These are phyloP conservation scores for Tagetes erecta DNA, from an alignment of 129 eudicot genomes.

Conservation along the genomic window DNA sequence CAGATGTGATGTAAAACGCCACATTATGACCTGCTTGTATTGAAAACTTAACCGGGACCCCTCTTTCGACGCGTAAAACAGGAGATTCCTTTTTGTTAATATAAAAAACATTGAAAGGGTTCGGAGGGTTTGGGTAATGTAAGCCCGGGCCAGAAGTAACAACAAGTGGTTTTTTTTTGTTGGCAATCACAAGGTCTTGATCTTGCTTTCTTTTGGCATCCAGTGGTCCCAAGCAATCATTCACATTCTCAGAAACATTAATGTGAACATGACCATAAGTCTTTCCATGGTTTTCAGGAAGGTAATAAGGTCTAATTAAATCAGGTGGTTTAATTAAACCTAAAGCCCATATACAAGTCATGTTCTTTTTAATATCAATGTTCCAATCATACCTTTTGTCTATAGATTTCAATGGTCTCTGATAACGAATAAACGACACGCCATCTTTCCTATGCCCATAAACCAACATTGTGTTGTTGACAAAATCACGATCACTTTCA, in stretches of 20 bases:
- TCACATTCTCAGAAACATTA: conserved; percentile 62
- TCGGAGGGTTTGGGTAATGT: conserved; percentile 92
- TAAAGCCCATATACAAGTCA: conserved; percentile 92
- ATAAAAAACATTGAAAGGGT: conserved; percentile 81
- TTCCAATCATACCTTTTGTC: conserved; percentile 68
- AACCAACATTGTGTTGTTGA: conserved; percentile 62
- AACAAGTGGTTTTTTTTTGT: conserved; percentile 67
- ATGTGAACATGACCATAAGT: conserved; percentile 64
- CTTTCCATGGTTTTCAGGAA: conserved; percentile 85
- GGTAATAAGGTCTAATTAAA: conserved; percentile 62
- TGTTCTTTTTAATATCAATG: conserved; percentile 46
- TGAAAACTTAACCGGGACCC: conserved; percentile 80
- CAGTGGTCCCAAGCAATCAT: conserved; percentile 89
- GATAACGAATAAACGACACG: conserved; percentile 75
- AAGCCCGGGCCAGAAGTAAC: conserved; percentile 67
- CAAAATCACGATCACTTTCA: conserved; percentile 34
- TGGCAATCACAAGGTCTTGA: conserved; percentile 79
- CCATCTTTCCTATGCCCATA: conserved; percentile 97
- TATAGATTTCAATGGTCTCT: conserved; percentile 51
- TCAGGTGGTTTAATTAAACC: conserved; percentile 88
- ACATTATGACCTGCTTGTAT: conserved; percentile 95
- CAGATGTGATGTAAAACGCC: conserved; percentile 86
- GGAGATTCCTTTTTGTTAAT: conserved; percentile 92
- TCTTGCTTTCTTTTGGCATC: conserved; percentile 85
- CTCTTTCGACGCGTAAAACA: conserved; percentile 88